Base-by-base conservation (phyloP, 2,329 filamentous ascomycete species). In the Drechslera avenae region DNA sequence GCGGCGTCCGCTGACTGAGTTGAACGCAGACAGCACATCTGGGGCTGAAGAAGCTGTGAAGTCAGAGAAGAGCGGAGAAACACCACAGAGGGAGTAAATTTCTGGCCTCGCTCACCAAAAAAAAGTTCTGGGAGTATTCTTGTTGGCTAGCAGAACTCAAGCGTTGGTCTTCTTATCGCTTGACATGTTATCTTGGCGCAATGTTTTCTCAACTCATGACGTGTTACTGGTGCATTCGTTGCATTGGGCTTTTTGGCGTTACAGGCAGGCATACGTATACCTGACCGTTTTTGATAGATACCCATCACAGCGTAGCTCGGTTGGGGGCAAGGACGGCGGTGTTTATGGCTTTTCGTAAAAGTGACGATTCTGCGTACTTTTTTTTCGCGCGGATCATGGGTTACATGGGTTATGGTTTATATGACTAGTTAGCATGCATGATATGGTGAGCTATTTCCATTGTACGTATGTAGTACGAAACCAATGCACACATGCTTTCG, bases 1-100 rank as follows among this genome's bases (percentile, higher is more conserved):
- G 12, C 63, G 60, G 18, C 59, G 56, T 9, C 49, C 63, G 2
- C 26, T 61, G 23, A 50, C 55, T 5, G 63, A 64, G 17, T 52
- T 57, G 21, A 53, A 45, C 32, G 50, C 45, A 28, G 60, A 54
- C 17, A 52, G 57, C 23, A 40, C 42, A 6, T 42, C 34, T 10
- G 50, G 45, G 17, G 52, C 48, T 7, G 55, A 62, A 39, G 52
- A 61, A 12, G 33, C 26, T 13, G 51, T 49, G 13, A 57, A 54
- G 21, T 6, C 42, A 3, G 49, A 53, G n/a, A 34, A 28, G n/a
- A 47, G 45, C 5, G 40, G 42, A 5, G 34, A 42, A 17, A 21
- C n/a, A 13, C 17, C 18, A 3, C 52, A 46, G 31, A 32, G 36
- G 16, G 57, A 59, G 28, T 62, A 60, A 33, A 5, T 16, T 23